Conservation (phyloP, 129 eudicot species). For the Dittrichia graveolens region DNA sequence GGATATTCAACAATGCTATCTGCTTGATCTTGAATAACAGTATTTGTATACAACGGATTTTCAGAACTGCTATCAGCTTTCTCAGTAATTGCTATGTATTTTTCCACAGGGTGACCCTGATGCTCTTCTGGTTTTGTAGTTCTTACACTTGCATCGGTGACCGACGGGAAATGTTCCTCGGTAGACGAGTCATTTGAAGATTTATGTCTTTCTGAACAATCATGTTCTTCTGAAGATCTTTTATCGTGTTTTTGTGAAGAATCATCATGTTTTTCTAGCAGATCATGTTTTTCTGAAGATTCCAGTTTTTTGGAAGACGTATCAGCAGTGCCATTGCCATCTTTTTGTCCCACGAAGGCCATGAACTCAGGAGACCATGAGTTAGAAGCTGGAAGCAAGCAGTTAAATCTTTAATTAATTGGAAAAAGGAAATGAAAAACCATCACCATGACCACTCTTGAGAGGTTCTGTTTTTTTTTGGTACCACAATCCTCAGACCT, state of each 20-base stretch:
- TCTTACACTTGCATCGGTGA: slow-evolving; percentile 36
- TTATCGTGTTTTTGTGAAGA: slow-evolving; percentile 39
- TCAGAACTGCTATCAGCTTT: slow-evolving; percentile 17
- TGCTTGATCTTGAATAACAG: slow-evolving; percentile 1
- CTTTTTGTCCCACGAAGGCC: slow-evolving; percentile 55
- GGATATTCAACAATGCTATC: slow-evolving; percentile 7
- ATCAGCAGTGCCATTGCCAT: slow-evolving; percentile 37
- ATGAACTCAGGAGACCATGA: slow-evolving; percentile 54
- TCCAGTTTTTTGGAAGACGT: slow-evolving; percentile 29
- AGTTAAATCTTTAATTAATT: slow-evolving; percentile 9
- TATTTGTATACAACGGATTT: slow-evolving; percentile 3
- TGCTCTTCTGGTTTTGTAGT: slow-evolving; percentile 21
- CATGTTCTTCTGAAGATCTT: slow-evolving; percentile 33
- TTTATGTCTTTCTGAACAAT: slow-evolving; percentile 29
- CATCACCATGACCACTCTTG: neutral
- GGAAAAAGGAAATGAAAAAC: neutral
- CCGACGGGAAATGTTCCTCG: slow-evolving; percentile 11
- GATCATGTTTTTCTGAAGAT: slow-evolving; percentile 25
- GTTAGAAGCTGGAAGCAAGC: slow-evolving; percentile 48
- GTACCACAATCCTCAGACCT: neutral
- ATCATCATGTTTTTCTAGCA: slow-evolving; percentile 34
- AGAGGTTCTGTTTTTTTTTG: slow-evolving; percentile 6
- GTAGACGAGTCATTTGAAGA: slow-evolving; percentile 33
- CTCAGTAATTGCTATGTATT: neutral
- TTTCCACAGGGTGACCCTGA: slow-evolving; percentile 2